These are phyloP conservation scores for Mortierella sp. DNA, from an alignment of 371 early-diverging fungal genomes.

Conservation along the genomic window DNA sequence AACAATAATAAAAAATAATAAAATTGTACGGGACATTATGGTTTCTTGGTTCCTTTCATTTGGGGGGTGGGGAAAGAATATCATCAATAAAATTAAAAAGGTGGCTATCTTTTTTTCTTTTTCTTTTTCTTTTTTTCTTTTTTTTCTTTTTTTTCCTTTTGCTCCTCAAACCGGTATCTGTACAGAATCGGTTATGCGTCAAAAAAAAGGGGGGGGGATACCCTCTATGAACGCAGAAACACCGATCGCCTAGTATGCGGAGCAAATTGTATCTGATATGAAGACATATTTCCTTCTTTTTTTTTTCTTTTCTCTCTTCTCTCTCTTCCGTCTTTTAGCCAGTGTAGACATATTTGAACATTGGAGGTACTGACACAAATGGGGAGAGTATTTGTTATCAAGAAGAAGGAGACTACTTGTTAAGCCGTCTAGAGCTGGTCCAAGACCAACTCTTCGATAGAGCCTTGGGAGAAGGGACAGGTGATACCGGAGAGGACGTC, in stretches of 20 bases:
- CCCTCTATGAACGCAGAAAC: too few species aligned
- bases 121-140: background rate
- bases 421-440: slow-evolving; percentile 16
- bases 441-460: slow-evolving; percentile 31
- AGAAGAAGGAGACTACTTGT: slow-evolving; percentile 6
- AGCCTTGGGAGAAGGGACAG: slow-evolving; percentile 1
- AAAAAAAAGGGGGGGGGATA: too few species aligned
- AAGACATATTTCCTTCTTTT: background rate
- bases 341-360: too few species aligned
- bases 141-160: too few species aligned
- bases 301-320: slow-evolving; percentile 2
- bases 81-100: background rate
- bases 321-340: background rate
- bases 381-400: too few species aligned
- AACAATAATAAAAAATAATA: background rate
- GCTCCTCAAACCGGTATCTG: background rate
- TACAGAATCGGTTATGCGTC: too few species aligned
- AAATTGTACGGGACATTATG: background rate
- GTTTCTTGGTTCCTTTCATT: slow-evolving; percentile 7
- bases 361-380: too few species aligned
- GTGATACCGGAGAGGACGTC: background rate
- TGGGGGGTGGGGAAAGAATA: too few species aligned
- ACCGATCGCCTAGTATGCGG: too few species aligned
- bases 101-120: background rate
- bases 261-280: too few species aligned